phyloP scores from a whole-genome alignment of 352 stramenopile species.

The Globisporangium cylindrosporum region DNA sequence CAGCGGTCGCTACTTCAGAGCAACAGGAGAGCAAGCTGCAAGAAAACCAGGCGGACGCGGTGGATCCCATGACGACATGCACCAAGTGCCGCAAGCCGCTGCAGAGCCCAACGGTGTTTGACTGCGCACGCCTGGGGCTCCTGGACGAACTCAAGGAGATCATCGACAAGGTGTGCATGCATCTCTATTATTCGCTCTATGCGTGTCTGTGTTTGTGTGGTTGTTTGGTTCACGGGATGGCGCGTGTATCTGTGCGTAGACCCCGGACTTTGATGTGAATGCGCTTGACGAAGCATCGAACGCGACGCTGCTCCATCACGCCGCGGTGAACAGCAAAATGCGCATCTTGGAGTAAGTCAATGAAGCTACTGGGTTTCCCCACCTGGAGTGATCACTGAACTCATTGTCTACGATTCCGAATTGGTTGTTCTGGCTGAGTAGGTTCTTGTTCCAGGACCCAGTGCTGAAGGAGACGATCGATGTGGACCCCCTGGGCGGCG shows the following conservation, averaged over 20 bases:
- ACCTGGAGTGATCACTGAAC: not conserved
- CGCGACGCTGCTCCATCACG: constrained; percentile 73
- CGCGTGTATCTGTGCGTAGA: constrained; percentile 19
- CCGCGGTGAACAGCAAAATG: constrained; percentile 81
- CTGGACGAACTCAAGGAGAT: constrained; percentile 58
- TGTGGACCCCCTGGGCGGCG: constrained; percentile 52
- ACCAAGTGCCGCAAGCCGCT: constrained; percentile 38
- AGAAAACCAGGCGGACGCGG: not conserved
- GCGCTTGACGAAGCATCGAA: constrained; percentile 41
- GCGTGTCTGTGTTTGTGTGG: not conserved
- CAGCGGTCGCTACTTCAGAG: not conserved
- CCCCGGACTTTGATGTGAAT: constrained; percentile 58
- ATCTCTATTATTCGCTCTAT: not conserved
- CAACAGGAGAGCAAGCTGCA: not conserved
- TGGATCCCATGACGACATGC: constrained; percentile 21
- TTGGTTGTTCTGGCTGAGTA: constrained; percentile 17
- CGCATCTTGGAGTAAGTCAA: constrained; percentile 55
- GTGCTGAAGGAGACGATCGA: constrained; percentile 28
- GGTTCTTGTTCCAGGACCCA: constrained; percentile 48
- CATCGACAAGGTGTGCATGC: constrained; percentile 16
- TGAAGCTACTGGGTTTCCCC: too few species aligned
- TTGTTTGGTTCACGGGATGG: not conserved
- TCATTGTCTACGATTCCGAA: not conserved
- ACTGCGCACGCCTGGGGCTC: constrained; percentile 63
- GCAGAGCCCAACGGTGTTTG: constrained; percentile 39